Conservation (phyloP, 805 yeast species). For the Candida gorgasii region DNA sequence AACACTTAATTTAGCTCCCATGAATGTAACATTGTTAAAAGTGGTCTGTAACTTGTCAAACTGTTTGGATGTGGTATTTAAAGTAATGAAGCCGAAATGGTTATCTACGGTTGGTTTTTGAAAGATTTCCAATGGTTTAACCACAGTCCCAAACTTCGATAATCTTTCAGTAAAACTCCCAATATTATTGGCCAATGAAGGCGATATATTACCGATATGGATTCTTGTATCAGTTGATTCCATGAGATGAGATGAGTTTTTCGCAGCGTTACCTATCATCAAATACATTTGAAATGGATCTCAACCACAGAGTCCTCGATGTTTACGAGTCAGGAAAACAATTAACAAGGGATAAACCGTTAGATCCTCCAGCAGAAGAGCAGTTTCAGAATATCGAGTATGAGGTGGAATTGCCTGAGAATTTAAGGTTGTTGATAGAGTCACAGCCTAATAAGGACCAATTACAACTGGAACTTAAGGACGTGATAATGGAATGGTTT, state of each 20-base stretch:
- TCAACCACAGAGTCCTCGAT: background rate
- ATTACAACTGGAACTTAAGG: constrained; percentile 25
- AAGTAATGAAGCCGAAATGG: constrained; percentile 66
- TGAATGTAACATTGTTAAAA: constrained; percentile 71
- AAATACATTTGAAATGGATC: background rate
- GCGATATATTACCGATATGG: constrained; percentile 71
- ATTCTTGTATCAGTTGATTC: constrained; percentile 31
- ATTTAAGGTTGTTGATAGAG: constrained; percentile 19
- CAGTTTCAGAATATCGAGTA: background rate
- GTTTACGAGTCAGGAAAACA: background rate
- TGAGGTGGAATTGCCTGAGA: constrained; percentile 1
- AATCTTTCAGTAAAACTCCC: constrained; percentile 56
- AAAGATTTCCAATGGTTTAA: constrained; percentile 49
- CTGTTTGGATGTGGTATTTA: constrained; percentile 49
- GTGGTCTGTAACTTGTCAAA: constrained; percentile 53
- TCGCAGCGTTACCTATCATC: background rate
- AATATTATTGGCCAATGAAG: constrained; percentile 45
- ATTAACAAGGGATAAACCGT: constrained; percentile 1
- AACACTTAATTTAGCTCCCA: constrained; percentile 67
- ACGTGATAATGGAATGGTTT: constrained; percentile 27
- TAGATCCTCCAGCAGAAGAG: background rate
- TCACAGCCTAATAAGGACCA: constrained; percentile 15
- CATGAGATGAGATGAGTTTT: constrained; percentile 7
- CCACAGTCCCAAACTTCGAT: constrained; percentile 59
- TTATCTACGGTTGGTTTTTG: constrained; percentile 55